These are phyloP conservation scores for Symbiodinium pilosum DNA, from an alignment of 73 alveolate species.

Conservation along the genomic window DNA sequence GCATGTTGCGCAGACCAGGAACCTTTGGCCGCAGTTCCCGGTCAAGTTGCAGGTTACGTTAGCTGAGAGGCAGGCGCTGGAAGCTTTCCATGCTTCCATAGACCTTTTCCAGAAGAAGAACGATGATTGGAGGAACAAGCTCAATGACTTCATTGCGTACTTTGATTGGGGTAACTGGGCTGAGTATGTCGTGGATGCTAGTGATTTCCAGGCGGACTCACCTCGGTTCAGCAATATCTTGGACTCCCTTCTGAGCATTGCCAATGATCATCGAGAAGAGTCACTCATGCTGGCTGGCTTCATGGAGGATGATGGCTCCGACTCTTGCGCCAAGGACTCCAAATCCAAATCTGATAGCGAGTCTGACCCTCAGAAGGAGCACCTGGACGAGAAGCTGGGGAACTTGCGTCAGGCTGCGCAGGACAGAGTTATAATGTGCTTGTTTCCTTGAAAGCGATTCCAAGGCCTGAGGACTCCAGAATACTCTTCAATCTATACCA, in stretches of 20 bases:
- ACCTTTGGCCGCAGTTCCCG: neutral
- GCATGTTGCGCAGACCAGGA: neutral
- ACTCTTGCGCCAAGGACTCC: too few relatives aligned
- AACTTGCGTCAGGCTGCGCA: too few relatives aligned
- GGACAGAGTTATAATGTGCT: too few relatives aligned
- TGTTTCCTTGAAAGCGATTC: too few relatives aligned
- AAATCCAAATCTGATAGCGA: too few relatives aligned
- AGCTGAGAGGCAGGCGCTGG: neutral
- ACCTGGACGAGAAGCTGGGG: too few relatives aligned
- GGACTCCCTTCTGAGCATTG: neutral
- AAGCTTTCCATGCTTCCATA: neutral
- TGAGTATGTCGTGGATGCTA: neutral
- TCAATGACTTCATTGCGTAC: neutral
- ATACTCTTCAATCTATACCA: too few relatives aligned
- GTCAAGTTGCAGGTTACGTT: neutral
- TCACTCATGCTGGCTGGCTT: neutral
- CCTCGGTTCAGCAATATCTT: neutral
- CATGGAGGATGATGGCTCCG: neutral
- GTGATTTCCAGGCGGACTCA: neutral
- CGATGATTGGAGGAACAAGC: neutral
- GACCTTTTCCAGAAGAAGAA: neutral
- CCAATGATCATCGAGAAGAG: neutral
- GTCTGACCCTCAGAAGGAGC: too few relatives aligned
- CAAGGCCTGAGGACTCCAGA: too few relatives aligned
- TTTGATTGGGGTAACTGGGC: neutral